These are phyloP conservation scores for Pythium grandisporangium DNA, from an alignment of 352 stramenopile species.

Conservation along the genomic window DNA sequence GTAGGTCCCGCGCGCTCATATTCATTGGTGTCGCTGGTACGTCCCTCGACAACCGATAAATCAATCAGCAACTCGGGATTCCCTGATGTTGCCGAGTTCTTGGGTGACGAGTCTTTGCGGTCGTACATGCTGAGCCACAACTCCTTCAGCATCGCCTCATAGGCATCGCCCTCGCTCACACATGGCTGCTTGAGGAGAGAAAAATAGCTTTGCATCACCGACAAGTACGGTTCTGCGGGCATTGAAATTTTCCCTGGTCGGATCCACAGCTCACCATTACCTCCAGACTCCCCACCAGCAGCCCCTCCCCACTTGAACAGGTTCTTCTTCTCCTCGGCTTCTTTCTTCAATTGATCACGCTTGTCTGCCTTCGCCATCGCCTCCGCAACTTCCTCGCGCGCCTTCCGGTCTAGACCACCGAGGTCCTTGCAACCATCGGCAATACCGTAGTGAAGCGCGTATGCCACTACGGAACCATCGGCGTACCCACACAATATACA, in stretches of 20 bases:
- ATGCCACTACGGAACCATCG: constrained; percentile 69
- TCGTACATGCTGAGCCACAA: constrained; percentile 66
- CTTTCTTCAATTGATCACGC: constrained; percentile 54
- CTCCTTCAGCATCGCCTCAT: constrained; percentile 47
- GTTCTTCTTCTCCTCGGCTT: constrained; percentile 34
- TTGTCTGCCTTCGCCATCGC: constrained; percentile 67
- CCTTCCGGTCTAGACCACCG: constrained; percentile 58
- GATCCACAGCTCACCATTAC: constrained; percentile 50
- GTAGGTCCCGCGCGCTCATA: constrained; percentile 70
- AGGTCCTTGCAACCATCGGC: constrained; percentile 66
- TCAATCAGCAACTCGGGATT: neutral
- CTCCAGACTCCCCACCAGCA: constrained; percentile 13
- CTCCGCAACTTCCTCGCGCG: constrained; percentile 65
- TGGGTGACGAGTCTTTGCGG: neutral
- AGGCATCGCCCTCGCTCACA: constrained; percentile 43
- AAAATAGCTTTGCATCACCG: constrained; percentile 62
- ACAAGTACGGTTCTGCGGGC: constrained; percentile 39
- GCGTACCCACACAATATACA: constrained; percentile 77
- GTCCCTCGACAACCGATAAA: neutral
- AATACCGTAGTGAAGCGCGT: constrained; percentile 77
- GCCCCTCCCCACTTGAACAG: constrained; percentile 38
- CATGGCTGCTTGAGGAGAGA: constrained; percentile 61
- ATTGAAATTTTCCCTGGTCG: constrained; percentile 36
- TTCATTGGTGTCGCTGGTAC: constrained; percentile 3
- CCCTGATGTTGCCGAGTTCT: neutral